Conservation (phyloP, 2,329 filamentous ascomycete species). For the Colletotrichum sp. region DNA sequence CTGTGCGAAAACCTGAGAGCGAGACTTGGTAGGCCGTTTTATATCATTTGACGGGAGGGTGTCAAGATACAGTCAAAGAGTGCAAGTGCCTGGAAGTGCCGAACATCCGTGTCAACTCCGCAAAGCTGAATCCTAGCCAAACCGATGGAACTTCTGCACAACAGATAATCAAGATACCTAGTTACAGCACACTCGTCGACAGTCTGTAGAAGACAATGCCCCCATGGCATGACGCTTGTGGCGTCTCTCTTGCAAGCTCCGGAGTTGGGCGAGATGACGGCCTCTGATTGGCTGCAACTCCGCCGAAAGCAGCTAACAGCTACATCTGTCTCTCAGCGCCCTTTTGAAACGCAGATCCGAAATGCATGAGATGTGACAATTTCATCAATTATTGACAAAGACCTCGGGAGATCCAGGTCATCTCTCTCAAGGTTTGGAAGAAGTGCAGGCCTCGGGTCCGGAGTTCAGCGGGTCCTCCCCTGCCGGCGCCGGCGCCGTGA, state of each 20-base stretch:
- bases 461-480: background rate
- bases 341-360: background rate
- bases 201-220: background rate
- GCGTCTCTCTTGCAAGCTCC: background rate
- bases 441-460: background rate
- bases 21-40: background rate
- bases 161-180: background rate
- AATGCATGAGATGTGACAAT: background rate
- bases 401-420: background rate
- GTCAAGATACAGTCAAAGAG: background rate
- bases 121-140: background rate
- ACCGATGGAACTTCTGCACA: background rate
- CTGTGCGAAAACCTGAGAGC: background rate
- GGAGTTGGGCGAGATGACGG: background rate
- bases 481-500: background rate
- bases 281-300: background rate
- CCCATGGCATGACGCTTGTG: background rate
- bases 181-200: background rate
- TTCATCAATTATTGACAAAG: fast-evolving
- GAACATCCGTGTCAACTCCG: background rate
- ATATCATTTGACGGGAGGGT: background rate
- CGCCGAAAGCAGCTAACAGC: background rate
- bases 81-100: background rate
- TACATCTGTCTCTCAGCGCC: background rate
- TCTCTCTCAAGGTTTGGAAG: background rate